These are phyloP conservation scores for Melampsora larici-populina DNA, from an alignment of 1,284 basidiomycete species.

Conservation along the genomic window DNA sequence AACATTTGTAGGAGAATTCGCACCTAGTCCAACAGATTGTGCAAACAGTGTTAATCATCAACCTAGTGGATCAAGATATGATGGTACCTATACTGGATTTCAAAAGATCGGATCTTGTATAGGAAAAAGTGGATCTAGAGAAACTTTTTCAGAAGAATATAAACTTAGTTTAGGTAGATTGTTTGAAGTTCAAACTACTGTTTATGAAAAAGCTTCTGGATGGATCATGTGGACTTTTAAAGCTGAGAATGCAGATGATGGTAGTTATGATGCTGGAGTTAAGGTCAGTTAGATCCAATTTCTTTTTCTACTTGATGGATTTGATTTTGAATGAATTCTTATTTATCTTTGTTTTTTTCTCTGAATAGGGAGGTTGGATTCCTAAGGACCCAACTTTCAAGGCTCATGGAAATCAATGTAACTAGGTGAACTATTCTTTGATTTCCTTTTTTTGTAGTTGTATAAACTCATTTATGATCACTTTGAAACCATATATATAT, in stretches of 20 bases:
- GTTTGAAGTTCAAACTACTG: slow-evolving; percentile 71
- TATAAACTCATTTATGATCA: no score
- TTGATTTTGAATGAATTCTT: slow-evolving; percentile 70
- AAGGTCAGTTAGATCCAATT: slow-evolving; percentile 27
- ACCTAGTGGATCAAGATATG: slow-evolving; percentile 51
- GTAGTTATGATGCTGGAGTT: slow-evolving; percentile 52
- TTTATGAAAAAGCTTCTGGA: slow-evolving; percentile 60
- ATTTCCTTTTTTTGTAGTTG: no score
- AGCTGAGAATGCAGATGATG: slow-evolving; percentile 57
- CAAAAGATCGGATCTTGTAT: slow-evolving; percentile 66
- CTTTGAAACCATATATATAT: no score
- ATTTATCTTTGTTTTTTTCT: slow-evolving; percentile 54
- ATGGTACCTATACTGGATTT: slow-evolving; percentile 49
- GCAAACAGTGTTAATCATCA: slow-evolving; percentile 44
- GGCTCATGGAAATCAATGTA: no score
- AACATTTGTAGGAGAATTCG: slow-evolving; percentile 36
- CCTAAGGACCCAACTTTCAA: slow-evolving; percentile 60
- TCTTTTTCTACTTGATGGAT: slow-evolving; percentile 59
- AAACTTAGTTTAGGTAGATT: slow-evolving; percentile 74
- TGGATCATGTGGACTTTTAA: slow-evolving; percentile 85
- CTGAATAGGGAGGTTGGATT: slow-evolving; percentile 65
- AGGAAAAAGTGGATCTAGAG: slow-evolving; percentile 67
- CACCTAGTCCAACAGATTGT: slow-evolving; percentile 31
- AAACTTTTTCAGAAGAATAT: slow-evolving; percentile 70
- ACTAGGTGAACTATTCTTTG: no score